phyloP scores from a whole-genome alignment of 345 rosid species.

The Xanthoceras sorbifolium region DNA sequence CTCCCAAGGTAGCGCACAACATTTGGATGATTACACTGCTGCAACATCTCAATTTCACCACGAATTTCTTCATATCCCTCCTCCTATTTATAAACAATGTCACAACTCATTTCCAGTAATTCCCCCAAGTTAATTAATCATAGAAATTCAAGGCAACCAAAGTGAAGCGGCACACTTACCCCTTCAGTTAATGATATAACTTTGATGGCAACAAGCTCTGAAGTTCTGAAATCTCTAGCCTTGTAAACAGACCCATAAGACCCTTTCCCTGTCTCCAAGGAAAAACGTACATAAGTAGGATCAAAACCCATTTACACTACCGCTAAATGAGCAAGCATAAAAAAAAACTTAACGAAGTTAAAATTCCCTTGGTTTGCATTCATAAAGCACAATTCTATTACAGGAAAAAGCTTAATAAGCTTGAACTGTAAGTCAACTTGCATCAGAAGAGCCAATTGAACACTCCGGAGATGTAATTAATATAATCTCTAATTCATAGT shows the following conservation, averaged over 20 bases:
- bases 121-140: not conserved
- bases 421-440: not conserved
- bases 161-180: constrained; percentile 45
- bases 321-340: not conserved
- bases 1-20: constrained; percentile 96
- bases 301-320: not conserved
- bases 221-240: constrained; percentile 91
- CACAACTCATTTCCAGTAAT: constrained; percentile 15
- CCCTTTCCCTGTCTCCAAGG: constrained; percentile 79
- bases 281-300: constrained; percentile 4
- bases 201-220: constrained; percentile 97
- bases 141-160: not conserved
- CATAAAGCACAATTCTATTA: not conserved
- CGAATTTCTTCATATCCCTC: constrained; percentile 98
- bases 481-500: not conserved
- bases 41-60: constrained; percentile 99
- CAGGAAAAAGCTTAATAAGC: not conserved
- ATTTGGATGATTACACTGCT: constrained; percentile 95
- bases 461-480: constrained; percentile 3
- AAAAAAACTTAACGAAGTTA: not conserved
- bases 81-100: constrained; percentile 54
- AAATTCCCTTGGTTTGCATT: not conserved
- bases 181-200: constrained; percentile 92
- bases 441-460: not conserved
- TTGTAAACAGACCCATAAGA: constrained; percentile 98